Conservation (phyloP, 2,329 filamentous ascomycete species). For the Scorias spongiosa region DNA sequence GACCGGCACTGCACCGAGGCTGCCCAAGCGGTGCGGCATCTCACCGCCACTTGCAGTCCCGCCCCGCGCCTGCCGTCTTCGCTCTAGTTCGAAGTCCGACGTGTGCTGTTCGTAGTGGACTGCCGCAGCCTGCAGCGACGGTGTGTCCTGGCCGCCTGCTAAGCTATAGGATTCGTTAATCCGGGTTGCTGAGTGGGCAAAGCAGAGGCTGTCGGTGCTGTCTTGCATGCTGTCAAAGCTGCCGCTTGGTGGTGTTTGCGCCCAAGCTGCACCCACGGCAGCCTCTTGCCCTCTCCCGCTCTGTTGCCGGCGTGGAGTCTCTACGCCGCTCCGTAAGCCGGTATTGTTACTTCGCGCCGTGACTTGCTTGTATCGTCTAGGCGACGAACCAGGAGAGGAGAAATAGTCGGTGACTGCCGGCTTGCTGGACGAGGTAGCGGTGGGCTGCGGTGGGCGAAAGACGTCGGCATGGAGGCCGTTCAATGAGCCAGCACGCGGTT, state of each 20-base stretch:
- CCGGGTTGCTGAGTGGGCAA: constrained; percentile 26
- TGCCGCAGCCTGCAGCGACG: constrained; percentile 23
- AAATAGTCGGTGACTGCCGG: constrained; percentile 15
- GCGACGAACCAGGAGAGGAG: constrained; percentile 10
- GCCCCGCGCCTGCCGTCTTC: neutral
- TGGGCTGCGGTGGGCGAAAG: constrained; percentile 29
- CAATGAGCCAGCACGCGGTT: neutral
- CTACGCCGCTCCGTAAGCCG: too few relatives aligned
- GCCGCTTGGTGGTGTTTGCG: constrained; percentile 3
- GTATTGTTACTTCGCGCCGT: too few relatives aligned
- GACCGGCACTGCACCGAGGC: neutral
- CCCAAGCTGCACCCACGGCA: constrained; percentile 2
- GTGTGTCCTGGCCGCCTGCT: constrained; percentile 35
- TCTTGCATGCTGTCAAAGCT: constrained; percentile 2
- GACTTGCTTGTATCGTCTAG: constrained; percentile 16
- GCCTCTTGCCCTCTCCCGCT: neutral
- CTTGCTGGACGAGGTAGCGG: constrained; percentile 19
- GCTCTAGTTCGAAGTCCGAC: neutral
- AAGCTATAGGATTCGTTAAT: constrained; percentile 38
- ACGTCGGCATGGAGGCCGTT: constrained; percentile 15
- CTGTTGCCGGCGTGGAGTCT: too few relatives aligned
- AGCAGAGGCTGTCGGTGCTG: constrained; percentile 4
- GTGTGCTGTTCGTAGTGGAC: constrained; percentile 1
- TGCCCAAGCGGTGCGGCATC: neutral
- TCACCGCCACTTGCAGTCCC: neutral